Base-by-base conservation (phyloP, 2,329 filamentous ascomycete species). In the Pestalotiopsis sp. region DNA sequence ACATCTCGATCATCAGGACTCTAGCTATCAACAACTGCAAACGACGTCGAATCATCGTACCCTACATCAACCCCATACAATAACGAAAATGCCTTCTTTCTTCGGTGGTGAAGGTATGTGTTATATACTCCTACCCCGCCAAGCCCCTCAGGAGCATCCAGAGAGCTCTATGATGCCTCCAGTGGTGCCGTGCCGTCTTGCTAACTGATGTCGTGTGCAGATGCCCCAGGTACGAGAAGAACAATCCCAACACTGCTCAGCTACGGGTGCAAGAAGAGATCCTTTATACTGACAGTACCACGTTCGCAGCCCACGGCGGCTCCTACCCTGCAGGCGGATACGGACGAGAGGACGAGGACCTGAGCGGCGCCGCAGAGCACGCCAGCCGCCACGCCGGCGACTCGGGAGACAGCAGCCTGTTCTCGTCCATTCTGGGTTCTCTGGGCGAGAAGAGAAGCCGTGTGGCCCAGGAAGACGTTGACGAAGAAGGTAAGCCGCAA, bases 401-500 rank as follows among this genome's bases (percentile, higher is more conserved):
- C 40, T 83, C 82, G 26, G 84, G 84, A 62, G 80, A 81, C 73
- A 75, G 75, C 73, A 80, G 81, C 73, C 76, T 88, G 67, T 89
- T 88, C 74, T 81, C 82, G 67, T 78, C 70, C 72, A 78, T 88
- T 67, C 77, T 88, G 39, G 79, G 81, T 65, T 74, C 80, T 56
- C 78, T 89, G 60, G 78, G 79, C 20, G 79, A 85, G 78, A 85
- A 84, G 76, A 85, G 86, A 81, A 73, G 77, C 67, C 76, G 80
- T 67, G 75, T 88, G 26, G 79, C 80, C n/a, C 73, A 82, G 44
- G 81, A 86, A 67, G 78, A 81, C 35, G 66, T 83, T 11, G 84
- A 88, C 65, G 86, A 89, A 73, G 79, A 86, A 22, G 83, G 85
- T 85, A 68, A 68, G 73, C 71, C 10, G 13, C 14, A 30, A 24